These are phyloP conservation scores for Rasamsonia emersonii DNA, from an alignment of 2,329 filamentous ascomycete species.

Conservation along the genomic window DNA sequence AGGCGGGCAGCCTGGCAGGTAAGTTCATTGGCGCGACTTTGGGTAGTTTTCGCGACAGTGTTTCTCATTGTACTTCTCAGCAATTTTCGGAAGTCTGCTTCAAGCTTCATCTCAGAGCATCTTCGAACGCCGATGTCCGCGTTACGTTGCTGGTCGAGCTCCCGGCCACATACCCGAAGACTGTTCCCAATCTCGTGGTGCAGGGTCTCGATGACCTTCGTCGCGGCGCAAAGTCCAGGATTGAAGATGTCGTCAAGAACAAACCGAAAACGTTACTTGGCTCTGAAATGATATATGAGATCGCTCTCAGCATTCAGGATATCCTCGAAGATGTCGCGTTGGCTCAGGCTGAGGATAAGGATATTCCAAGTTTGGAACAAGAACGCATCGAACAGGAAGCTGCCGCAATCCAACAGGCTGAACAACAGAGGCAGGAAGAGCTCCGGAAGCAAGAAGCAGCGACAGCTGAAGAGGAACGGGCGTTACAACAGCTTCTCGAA, in stretches of 20 bases:
- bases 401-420: constrained; percentile 49
- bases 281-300: constrained; percentile 57
- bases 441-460: constrained; percentile 33
- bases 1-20: constrained; percentile 77
- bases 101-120: constrained; percentile 67
- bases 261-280: constrained; percentile 58
- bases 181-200: constrained; percentile 62
- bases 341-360: constrained; percentile 63
- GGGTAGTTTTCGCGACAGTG: not conserved
- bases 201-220: constrained; percentile 57
- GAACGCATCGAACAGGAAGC: constrained; percentile 79
- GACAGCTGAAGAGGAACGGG: constrained; percentile 32
- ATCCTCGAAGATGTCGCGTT: constrained; percentile 79
- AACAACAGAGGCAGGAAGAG: constrained; percentile 43
- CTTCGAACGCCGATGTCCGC: constrained; percentile 61
- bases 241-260: constrained; percentile 60
- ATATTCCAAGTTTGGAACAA: constrained; percentile 79
- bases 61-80: constrained; percentile 28
- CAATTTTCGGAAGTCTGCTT: constrained; percentile 74
- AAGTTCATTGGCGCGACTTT: constrained; percentile 18
- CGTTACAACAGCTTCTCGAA: constrained; percentile 29
- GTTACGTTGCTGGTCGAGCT: constrained; percentile 69
- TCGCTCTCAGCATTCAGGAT: constrained; percentile 54
- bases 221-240: constrained; percentile 61
- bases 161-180: constrained; percentile 86